Evolutionary conservation across 176 grass and related monocot genomes (phyloP).

Genomic region (bread wheat (Triticum aestivum)): IWGSC_CS_RefSeq_v2.1 NC_057805.1:317386881-317387380

Average conservation of each 20-base stretch:
- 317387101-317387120: background rate
- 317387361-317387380: no score
- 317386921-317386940: background rate
- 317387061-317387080: background rate
- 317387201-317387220: background rate
- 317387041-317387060: background rate
- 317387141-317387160: background rate
- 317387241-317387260: background rate
- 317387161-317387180: background rate
- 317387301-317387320: background rate
- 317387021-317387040: no score
- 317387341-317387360: no score
- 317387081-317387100: background rate
- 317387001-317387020: no score
- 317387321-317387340: no score
- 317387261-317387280: background rate
- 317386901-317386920: background rate
- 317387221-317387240: background rate
- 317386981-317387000: no score
- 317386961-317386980: no score
- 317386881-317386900: background rate
- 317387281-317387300: background rate
- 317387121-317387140: background rate
- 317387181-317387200: background rate
- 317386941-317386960: no score